phyloP scores from a whole-genome alignment of 257 asterid species.

The Solanum bulbocastanum region DNA sequence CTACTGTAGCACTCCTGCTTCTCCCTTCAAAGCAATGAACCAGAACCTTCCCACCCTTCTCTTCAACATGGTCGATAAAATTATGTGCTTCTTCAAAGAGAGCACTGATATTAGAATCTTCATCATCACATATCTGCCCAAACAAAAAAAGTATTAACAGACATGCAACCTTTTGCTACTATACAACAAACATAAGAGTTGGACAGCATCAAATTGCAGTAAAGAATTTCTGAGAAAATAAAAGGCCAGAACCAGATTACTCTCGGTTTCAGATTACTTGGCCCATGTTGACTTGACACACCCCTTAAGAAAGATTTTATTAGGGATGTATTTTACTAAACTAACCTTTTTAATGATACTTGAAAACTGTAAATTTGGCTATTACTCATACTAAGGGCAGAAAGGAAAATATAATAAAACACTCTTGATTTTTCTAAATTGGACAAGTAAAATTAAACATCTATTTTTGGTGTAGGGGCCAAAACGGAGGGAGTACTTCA shows the following conservation, averaged over 20 bases:
- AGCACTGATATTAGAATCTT: conserved; percentile 59
- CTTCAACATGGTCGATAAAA: conserved; percentile 66
- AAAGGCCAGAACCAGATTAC: neutral
- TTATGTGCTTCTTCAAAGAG: conserved; percentile 88
- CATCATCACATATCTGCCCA: conserved; percentile 66
- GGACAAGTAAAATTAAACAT: neutral
- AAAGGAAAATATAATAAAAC: neutral
- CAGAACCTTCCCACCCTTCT: conserved; percentile 72
- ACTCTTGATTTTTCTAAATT: neutral
- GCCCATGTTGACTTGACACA: neutral
- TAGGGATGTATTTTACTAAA: neutral
- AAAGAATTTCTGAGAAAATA: neutral
- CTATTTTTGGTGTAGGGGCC: neutral
- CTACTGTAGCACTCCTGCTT: conserved; percentile 91
- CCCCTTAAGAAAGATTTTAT: neutral
- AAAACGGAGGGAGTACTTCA: neutral
- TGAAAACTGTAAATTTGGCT: neutral
- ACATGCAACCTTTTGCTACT: neutral
- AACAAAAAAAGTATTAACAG: conserved; percentile 5
- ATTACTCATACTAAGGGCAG: neutral
- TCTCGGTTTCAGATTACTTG: neutral
- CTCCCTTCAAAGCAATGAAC: conserved; percentile 98
- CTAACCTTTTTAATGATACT: neutral
- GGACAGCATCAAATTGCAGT: neutral
- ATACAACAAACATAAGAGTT: neutral